Conservation (phyloP, 768 basidiomycete species). For the Phylloporus rhodoxanthus region DNA sequence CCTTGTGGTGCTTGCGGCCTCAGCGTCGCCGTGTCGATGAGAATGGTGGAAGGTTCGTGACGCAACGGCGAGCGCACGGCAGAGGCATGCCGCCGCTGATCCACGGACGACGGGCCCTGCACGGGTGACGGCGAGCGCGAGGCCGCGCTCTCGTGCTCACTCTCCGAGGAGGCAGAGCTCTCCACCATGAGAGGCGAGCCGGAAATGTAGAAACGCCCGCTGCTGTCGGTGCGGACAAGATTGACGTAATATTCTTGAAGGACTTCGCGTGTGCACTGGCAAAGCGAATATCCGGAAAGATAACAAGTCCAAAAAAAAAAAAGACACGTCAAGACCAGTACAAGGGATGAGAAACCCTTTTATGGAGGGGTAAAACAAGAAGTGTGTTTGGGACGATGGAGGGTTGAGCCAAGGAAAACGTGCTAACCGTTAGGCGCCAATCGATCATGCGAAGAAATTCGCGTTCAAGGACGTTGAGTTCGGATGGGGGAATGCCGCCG, state of each 20-base stretch:
- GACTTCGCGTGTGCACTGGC: conserved; percentile 81
- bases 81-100: conserved; percentile 24
- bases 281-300: conserved; percentile 1
- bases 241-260: conserved; percentile 93
- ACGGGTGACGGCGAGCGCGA: conserved; percentile 51
- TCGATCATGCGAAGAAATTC: conserved; percentile 90
- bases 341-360: conserved; percentile 5
- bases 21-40: conserved; percentile 34
- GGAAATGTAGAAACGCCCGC: conserved; percentile 48
- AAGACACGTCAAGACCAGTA: conserved; percentile 18
- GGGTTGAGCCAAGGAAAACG: conserved; percentile 24
- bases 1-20: conserved; percentile 43
- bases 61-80: conserved; percentile 23
- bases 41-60: conserved; percentile 32
- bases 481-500: conserved; percentile 85
- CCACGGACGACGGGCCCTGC: conserved; percentile 18
- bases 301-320: conserved; percentile 6
- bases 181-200: conserved; percentile 40
- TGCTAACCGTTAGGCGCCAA: conserved; percentile 88
- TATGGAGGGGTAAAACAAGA: not conserved
- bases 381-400: conserved; percentile 1
- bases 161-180: conserved; percentile 42
- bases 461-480: conserved; percentile 91
- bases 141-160: conserved; percentile 48
- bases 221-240: conserved; percentile 80